Base-by-base conservation (phyloP, 2,329 filamentous ascomycete species). In the Fusarium zealandicum region DNA sequence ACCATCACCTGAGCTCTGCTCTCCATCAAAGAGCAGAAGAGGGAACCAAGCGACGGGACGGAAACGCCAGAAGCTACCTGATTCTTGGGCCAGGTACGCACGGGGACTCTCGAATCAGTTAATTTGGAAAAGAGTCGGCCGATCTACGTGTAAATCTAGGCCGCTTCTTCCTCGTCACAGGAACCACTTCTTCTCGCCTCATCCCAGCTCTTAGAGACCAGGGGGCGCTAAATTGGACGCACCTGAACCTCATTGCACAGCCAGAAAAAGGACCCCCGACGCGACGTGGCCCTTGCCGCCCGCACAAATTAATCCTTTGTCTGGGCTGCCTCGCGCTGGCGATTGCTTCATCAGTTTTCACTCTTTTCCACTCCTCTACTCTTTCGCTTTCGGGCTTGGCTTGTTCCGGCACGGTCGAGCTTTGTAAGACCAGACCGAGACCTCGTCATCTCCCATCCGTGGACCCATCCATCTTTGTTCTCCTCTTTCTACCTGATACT, bases 271-370 rank as follows among this genome's bases (percentile, higher is more conserved):
- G 40, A 46, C 40, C 14, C 16, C 12, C 16, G 33, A 30, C 56
- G 61, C 62, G 62, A 64, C 62, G 64, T 66, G 64, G 61, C 61
- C 60, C 57, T 54, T 61, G 57, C 57, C 50, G 52, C 47, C 35
- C 63, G 52, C 54, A 38, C 54, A 48, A 32, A 33, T 27, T 35
- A 50, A 61, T 50, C 54, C 37, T 45, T 42, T 53, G 56, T 52
- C 57, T 8, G 10, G 27, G 4, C 20, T 20, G 51, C 49, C 48
- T 57, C 22, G 27, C 11, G 46, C 58, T 48, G 59, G 50, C 54
- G 50, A 61, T 52, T 61, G 46, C 42, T 52, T 63, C 59, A 39
- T 40, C 39, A 22, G 54, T 45, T 42, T 44, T 33, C n/a, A 27
- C 38, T 45, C 51, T 57, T 50, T 59, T 48, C 49, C 46, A 38